Evolutionary conservation across 2,329 filamentous ascomycete species (phyloP).

Genomic region (Xylaria multiplex): DNA sequence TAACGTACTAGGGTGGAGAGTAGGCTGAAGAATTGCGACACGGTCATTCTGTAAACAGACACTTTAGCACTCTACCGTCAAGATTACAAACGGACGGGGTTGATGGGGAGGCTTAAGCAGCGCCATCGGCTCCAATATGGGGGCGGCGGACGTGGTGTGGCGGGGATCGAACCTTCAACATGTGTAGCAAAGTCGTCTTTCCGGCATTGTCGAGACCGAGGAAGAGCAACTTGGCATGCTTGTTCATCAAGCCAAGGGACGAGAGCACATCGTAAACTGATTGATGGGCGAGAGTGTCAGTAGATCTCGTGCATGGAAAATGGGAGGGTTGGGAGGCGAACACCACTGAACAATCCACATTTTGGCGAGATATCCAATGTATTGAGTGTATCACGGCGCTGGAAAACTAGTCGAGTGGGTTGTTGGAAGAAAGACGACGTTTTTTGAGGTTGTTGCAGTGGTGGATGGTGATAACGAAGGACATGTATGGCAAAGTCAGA

Average conservation of each 20-base stretch:
- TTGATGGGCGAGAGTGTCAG: constrained; percentile 52
- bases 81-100: constrained; percentile 1
- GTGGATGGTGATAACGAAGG: constrained; percentile 33
- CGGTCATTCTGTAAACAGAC: constrained; percentile 76
- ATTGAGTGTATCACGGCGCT: constrained; percentile 27
- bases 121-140: constrained; percentile 21
- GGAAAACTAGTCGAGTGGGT: constrained; percentile 15
- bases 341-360: constrained; percentile 99
- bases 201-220: constrained; percentile 93
- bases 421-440: constrained; percentile 33
- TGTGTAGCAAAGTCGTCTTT: constrained; percentile 93
- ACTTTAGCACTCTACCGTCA: constrained; percentile 20
- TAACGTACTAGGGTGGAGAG: constrained; percentile 85
- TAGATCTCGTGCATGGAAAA: constrained; percentile 32
- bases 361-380: constrained; percentile 48
- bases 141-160: constrained; percentile 19
- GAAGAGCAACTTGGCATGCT: constrained; percentile 95
- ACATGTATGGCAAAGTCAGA: constrained; percentile 20
- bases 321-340: constrained; percentile 60
- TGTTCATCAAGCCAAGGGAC: constrained; percentile 88
- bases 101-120: constrained; percentile 6
- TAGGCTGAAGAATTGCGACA: constrained; percentile 89
- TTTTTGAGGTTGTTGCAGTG: constrained; percentile 31
- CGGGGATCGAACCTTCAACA: constrained; percentile 80
- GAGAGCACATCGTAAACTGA: constrained; percentile 90